Evolutionary conservation across 2,329 filamentous ascomycete genomes (phyloP).

Genomic region (Aspergillus amoenus): DNA sequence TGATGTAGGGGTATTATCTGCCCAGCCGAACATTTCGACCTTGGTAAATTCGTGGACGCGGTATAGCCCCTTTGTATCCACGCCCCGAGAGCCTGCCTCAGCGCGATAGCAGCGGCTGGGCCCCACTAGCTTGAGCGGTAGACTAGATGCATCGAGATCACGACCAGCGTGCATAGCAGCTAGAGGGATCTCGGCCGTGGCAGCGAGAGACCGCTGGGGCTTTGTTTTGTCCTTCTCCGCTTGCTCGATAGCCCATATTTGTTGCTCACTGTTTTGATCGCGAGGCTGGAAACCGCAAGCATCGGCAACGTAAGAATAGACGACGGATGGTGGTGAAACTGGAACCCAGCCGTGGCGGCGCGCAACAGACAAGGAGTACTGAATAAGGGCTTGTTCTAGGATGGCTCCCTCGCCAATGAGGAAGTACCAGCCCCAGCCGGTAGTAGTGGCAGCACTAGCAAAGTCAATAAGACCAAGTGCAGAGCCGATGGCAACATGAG

Average conservation of each 20-base stretch:
- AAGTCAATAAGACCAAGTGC: constrained; percentile 93
- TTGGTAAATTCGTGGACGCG: constrained; percentile 98
- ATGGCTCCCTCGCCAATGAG: constrained; percentile 86
- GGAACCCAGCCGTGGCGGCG: constrained; percentile 73
- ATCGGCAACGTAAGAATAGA: constrained; percentile 85
- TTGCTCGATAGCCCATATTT: constrained; percentile 80
- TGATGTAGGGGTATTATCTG: constrained; percentile 49
- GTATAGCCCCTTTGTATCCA: constrained; percentile 91
- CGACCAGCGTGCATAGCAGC: constrained; percentile 83
- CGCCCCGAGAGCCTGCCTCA: constrained; percentile 85
- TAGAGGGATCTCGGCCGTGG: constrained; percentile 91
- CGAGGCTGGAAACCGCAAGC: constrained; percentile 94
- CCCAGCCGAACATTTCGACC: constrained; percentile 97
- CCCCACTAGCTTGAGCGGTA: constrained; percentile 79
- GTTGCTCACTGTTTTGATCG: constrained; percentile 85
- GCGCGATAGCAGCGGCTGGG: constrained; percentile 92
- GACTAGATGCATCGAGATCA: constrained; percentile 61
- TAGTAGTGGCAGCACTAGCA: constrained; percentile 72
- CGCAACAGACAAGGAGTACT: constrained; percentile 77
- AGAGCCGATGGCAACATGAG: constrained; percentile 82
- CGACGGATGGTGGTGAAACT: constrained; percentile 81
- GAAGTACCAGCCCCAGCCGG: constrained; percentile 98
- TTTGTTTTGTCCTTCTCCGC: constrained; percentile 61
- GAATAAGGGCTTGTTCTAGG: constrained; percentile 89
- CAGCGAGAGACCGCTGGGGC: constrained; percentile 74